These are phyloP conservation scores for Hypoxylon sp. DNA, from an alignment of 2,329 filamentous ascomycete species.

Conservation along the genomic window DNA sequence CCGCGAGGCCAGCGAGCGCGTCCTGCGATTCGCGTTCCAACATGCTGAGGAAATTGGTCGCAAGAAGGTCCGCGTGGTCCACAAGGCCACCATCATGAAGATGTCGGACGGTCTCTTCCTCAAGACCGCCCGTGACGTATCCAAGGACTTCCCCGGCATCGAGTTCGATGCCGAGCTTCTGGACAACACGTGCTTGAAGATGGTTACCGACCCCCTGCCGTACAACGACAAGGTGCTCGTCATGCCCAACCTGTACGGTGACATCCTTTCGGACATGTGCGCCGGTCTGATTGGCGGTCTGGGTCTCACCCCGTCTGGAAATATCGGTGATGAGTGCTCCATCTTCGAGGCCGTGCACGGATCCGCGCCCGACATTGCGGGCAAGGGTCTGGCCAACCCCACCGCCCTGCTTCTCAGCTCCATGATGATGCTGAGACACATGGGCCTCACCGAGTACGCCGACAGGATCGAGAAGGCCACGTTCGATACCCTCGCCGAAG, in stretches of 20 bases:
- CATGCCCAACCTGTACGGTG: constrained; percentile 98
- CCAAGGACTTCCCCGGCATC: constrained; percentile 94
- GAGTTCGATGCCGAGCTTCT: constrained; percentile 98
- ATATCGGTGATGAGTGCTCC: constrained; percentile 98
- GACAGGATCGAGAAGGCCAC: constrained; percentile 90
- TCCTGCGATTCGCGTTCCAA: constrained; percentile 97
- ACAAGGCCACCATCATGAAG: constrained; percentile 99
- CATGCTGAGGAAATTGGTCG: constrained; percentile 92
- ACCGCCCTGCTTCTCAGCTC: constrained; percentile 93
- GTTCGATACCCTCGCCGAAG: constrained; percentile 93
- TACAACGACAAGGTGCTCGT: constrained; percentile 99
- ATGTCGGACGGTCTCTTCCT: constrained; percentile 99
- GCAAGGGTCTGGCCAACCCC: constrained; percentile 95
- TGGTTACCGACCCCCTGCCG: constrained; percentile 92
- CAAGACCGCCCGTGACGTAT: constrained; percentile 80
- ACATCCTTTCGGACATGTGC: constrained; percentile 99
- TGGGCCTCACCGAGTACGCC: constrained; percentile 87
- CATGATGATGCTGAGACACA: constrained; percentile 99
- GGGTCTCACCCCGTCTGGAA: constrained; percentile 94
- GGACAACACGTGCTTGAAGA: constrained; percentile 99
- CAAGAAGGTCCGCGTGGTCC: constrained; percentile 96
- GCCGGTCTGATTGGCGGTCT: constrained; percentile 97
- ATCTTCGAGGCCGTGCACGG: constrained; percentile 99
- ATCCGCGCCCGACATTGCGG: constrained; percentile 94
- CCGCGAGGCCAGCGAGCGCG: constrained; percentile 90